A percentile compares a stretch with the other conserved stretches of the same genome.
These are phyloP conservation scores for Graphiopsis chlorocephala DNA, from an alignment of 2,329 filamentous ascomycete genomes.

Conservation along the genomic window DNA sequence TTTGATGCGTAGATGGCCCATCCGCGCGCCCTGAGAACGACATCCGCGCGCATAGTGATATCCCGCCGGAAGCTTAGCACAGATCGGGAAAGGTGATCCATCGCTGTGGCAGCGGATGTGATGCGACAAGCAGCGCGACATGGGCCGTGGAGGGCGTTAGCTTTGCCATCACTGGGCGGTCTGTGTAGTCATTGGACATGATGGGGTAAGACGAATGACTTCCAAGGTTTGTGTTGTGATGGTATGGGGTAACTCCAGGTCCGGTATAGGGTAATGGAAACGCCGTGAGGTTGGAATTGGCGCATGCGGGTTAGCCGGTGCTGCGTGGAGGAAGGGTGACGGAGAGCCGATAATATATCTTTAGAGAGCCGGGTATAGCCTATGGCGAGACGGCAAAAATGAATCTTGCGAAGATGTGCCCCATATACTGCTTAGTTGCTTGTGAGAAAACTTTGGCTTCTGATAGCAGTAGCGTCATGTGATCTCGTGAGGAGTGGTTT, in stretches of 20 bases:
- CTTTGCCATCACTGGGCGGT: neutral
- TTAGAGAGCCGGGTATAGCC: neutral
- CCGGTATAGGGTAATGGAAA: constrained; percentile 13
- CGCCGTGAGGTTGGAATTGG: neutral
- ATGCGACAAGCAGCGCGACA: neutral
- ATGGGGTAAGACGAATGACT: constrained; percentile 2
- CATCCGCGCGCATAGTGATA: neutral
- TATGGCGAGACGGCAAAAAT: neutral
- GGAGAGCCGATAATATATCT: neutral
- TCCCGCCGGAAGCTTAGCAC: constrained; percentile 14
- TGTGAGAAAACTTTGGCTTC: neutral
- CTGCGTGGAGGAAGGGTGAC: neutral
- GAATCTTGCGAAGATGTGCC: neutral
- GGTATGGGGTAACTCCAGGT: constrained; percentile 11
- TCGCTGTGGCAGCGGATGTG: neutral
- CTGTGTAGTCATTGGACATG: neutral
- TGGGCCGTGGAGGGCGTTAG: neutral
- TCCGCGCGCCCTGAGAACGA: constrained; percentile 10
- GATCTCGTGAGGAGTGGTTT: neutral
- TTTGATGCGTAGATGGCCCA: neutral
- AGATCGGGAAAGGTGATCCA: constrained; percentile 14
- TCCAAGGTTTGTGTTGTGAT: neutral
- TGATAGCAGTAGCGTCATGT: neutral
- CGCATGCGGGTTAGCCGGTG: constrained; percentile 4
- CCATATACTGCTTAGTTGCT: neutral